Conservation (phyloP, 768 basidiomycete species). For the Cystofilobasidium ferigula region DNA sequence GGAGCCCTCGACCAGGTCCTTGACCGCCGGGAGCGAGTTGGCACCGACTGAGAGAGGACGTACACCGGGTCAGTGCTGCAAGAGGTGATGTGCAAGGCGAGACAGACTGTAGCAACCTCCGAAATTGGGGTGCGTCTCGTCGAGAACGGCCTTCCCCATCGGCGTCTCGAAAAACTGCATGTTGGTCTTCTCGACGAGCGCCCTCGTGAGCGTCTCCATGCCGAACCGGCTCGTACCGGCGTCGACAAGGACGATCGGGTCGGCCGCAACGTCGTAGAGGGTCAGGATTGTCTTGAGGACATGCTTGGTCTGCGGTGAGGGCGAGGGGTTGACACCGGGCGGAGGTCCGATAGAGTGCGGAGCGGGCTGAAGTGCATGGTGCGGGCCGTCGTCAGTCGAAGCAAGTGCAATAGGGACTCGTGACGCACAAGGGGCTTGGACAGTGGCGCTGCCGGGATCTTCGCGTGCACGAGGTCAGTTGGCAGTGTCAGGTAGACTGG, state of each 20-base stretch:
- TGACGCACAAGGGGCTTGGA: conserved; percentile 46
- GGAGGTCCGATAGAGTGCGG: conserved; percentile 27
- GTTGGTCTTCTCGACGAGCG: conserved; percentile 53
- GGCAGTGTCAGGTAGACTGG: conserved; percentile 77
- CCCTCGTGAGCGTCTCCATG: conserved; percentile 51
- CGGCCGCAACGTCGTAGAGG: conserved; percentile 43
- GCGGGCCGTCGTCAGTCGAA: no score
- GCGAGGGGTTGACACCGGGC: neutral
- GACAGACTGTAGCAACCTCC: conserved; percentile 54
- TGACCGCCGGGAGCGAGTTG: conserved; percentile 55
- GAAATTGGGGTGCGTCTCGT: conserved; percentile 59
- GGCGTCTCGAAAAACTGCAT: conserved; percentile 52
- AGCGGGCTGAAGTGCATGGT: conserved; percentile 32
- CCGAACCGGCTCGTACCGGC: conserved; percentile 60
- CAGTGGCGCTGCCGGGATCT: conserved; percentile 58
- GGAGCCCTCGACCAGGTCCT: conserved; percentile 60
- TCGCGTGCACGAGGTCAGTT: conserved; percentile 63
- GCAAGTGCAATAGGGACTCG: no score
- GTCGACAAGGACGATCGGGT: conserved; percentile 40
- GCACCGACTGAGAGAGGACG: conserved; percentile 51
- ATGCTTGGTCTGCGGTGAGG: conserved; percentile 20
- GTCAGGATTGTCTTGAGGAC: conserved; percentile 16
- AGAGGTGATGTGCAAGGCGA: neutral
- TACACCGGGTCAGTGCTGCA: neutral
- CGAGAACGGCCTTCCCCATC: conserved; percentile 36